Conservation (phyloP, 345 rosid genomes). For the Erucastrum elatum region DNA sequence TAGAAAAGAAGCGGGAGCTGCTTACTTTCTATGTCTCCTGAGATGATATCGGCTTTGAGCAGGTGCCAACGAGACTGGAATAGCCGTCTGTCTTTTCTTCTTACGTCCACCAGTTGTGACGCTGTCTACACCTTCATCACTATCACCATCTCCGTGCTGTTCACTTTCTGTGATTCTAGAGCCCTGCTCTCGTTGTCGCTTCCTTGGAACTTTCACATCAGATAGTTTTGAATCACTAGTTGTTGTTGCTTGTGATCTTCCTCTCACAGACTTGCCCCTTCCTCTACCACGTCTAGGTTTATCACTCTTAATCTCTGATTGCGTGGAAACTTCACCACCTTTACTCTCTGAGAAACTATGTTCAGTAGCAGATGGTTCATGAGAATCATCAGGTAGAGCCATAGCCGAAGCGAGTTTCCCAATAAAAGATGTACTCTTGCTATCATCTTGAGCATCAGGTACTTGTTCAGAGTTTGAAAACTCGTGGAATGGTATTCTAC, state of each 20-base stretch:
- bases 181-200: constrained; percentile 45
- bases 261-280: constrained; percentile 54
- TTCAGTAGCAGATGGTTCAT: constrained; percentile 52
- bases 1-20: constrained; percentile 16
- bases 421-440: constrained; percentile 52
- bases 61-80: constrained; percentile 47
- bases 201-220: constrained; percentile 50
- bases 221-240: constrained; percentile 60
- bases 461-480: constrained; percentile 56
- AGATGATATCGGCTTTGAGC: constrained; percentile 78
- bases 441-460: constrained; percentile 48
- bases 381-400: constrained; percentile 24
- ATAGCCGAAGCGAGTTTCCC: constrained; percentile 54
- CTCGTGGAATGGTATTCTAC: constrained; percentile 57
- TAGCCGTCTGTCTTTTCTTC: constrained; percentile 58
- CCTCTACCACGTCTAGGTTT: constrained; percentile 50
- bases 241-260: constrained; percentile 42
- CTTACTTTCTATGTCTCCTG: constrained; percentile 73
- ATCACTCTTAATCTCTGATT: constrained; percentile 49
- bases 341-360: constrained; percentile 57
- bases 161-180: not conserved
- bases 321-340: constrained; percentile 42
- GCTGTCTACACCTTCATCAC: constrained; percentile 69
- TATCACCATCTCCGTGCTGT: constrained; percentile 50
- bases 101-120: constrained; percentile 58